Evolutionary conservation across 2,329 filamentous ascomycete genomes (phyloP), one percentile per base, ranked within the genome.

Genomic region (Fusarium anthophilum): DNA sequence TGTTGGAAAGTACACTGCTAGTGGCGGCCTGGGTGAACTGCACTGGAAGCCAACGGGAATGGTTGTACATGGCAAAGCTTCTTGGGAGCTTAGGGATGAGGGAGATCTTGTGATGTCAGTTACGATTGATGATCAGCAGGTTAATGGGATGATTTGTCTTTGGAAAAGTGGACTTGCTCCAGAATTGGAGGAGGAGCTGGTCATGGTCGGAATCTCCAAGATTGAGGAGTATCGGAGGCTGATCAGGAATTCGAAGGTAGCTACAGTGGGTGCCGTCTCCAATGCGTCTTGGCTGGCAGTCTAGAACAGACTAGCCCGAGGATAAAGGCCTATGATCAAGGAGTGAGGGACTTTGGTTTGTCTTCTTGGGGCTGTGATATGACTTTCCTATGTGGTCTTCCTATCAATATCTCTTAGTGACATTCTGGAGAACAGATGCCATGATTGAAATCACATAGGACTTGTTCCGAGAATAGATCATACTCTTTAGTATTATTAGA

Each of bases 251-350:
- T 54, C 41, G 0, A 47, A 47, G 28, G 22, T 28, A 14, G 39
- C 56, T 38, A 10, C 24, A 2, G 18, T 28, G 35, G 43, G 32
- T 7, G 28, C 41, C 11, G 18, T n/a, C 1, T 28, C 32, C 3
- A n/a, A n/a, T 9, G 12, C 18, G 5, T 2, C 20, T 8, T 47
- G 60, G 59, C 13, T 63, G 11, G 41, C 30, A 37, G 14, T 35
- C 14, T 47, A 57, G 5, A 14, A 17, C 4, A 24, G 9, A 11
- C 22, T 6, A 1, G 14, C 3, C 11, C 0, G 9, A 17, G 6
- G 6, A 17, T 43, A 4, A 5, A 43, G 14, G 11, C 14, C 0
- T 3, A 35, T 35, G 32, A 35, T 15, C 6, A 8, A 9, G 13
- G 14, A 22, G 9, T 3, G 18, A 15, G 3, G 9, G 6, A 20